These are phyloP conservation scores for Cryptococcus deneoformans DNA, from an alignment of 1,284 basidiomycete genomes.

Conservation along the genomic window DNA sequence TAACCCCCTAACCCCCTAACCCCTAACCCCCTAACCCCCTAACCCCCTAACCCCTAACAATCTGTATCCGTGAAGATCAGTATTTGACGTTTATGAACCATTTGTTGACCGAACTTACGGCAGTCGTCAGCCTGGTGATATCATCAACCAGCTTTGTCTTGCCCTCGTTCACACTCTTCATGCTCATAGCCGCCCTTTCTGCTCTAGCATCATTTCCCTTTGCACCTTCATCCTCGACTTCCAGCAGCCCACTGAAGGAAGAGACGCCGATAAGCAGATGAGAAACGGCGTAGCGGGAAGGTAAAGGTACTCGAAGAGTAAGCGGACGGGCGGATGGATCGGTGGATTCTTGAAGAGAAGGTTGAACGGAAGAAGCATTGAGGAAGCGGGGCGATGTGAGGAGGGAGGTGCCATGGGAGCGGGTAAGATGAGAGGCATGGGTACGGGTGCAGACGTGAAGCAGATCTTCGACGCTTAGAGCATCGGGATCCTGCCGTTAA, in stretches of 20 bases:
- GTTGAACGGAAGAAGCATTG: constrained; percentile 27
- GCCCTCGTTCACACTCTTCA: constrained; percentile 31
- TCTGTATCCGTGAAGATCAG: too few species aligned
- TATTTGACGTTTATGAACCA: constrained; percentile 19
- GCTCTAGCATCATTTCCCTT: constrained; percentile 20
- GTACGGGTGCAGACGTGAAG: constrained; percentile 28
- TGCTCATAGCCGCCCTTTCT: constrained; percentile 24
- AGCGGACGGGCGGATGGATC: constrained; percentile 23
- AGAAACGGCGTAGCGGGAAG: constrained; percentile 17
- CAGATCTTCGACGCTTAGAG: constrained; percentile 32
- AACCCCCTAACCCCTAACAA: too few species aligned
- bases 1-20: too few species aligned
- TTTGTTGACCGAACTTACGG: constrained; percentile 16
- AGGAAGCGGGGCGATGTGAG: constrained; percentile 18
- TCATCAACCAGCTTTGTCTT: constrained; percentile 34
- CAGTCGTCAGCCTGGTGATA: constrained; percentile 33
- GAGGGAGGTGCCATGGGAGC: constrained; percentile 20
- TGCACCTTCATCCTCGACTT: constrained; percentile 40
- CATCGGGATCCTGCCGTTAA: constrained; percentile 20
- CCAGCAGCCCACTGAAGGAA: constrained; percentile 33
- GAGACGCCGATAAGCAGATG: constrained; percentile 32
- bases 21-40: too few species aligned
- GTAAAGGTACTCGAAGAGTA: constrained; percentile 35
- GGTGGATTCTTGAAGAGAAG: constrained; percentile 5
- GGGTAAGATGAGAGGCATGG: constrained; percentile 36